These are phyloP conservation scores for Posidonia oceanica DNA, from an alignment of 116 monocot genomes.

Conservation along the genomic window DNA sequence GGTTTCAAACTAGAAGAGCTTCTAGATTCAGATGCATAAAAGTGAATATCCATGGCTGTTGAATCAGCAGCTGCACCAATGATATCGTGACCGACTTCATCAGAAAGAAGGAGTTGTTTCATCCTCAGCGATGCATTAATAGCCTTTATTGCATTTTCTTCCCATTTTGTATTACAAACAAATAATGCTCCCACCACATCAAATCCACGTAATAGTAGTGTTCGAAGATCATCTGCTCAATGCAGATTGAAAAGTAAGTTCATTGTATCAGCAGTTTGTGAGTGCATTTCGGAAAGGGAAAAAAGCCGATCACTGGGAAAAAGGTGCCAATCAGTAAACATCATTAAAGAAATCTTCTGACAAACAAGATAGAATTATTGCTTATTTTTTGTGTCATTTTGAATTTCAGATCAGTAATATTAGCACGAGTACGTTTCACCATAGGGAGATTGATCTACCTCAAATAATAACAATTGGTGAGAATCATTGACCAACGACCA, in stretches of 20 bases:
- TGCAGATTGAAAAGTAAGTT: background rate
- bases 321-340: no score
- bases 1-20: conserved; percentile 25
- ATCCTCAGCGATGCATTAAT: conserved; percentile 33
- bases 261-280: background rate
- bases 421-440: no score
- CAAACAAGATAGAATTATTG: background rate
- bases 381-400: no score
- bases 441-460: no score
- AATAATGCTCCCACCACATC: conserved; percentile 66
- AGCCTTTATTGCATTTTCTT: conserved; percentile 49
- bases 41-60: conserved; percentile 31
- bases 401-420: no score
- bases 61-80: conserved; percentile 46
- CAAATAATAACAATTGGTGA: no score
- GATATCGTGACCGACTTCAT: conserved; percentile 25
- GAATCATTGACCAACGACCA: no score
- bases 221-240: conserved; percentile 61
- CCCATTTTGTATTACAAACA: conserved; percentile 22
- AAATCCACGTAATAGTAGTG: conserved; percentile 59
- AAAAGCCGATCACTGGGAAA: background rate
- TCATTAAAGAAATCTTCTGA: no score
- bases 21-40: conserved; percentile 34
- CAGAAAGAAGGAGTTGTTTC: conserved; percentile 33
- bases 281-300: background rate